Evolutionary conservation across 2,329 filamentous ascomycete genomes (phyloP).

Genomic region (Zymoseptoria crescenta): DNA sequence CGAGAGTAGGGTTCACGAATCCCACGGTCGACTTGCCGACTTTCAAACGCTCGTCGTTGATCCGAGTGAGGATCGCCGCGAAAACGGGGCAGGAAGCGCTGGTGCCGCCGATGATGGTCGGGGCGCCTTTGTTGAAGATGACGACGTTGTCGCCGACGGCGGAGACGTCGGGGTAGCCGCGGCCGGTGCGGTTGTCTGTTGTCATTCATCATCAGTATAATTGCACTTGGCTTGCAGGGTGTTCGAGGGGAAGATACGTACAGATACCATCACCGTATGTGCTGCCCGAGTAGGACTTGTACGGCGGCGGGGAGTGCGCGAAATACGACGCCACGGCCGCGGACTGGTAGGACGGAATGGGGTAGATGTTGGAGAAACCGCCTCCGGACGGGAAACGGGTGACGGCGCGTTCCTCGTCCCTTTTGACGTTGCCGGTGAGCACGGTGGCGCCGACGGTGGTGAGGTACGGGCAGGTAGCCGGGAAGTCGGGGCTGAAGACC

Average conservation of each 20-base stretch:
- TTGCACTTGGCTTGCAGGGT: not conserved
- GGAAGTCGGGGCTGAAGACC: constrained; percentile 38
- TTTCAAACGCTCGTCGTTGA: constrained; percentile 24
- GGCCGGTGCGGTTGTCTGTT: constrained; percentile 17
- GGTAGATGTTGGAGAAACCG: constrained; percentile 33
- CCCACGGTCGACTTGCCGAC: constrained; percentile 23
- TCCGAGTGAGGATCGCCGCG: constrained; percentile 20
- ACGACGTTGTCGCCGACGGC: constrained; percentile 25
- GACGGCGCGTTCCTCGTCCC: constrained; percentile 33
- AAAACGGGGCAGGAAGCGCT: constrained; percentile 22
- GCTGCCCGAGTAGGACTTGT: constrained; percentile 35
- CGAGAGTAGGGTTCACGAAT: constrained; percentile 24
- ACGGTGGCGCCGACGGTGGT: constrained; percentile 39
- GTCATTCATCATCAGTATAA: not conserved
- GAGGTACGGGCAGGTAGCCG: constrained; percentile 28
- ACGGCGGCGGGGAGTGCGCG: constrained; percentile 17
- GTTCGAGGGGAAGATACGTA: not conserved
- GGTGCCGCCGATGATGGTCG: constrained; percentile 23
- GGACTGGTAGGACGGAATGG: constrained; percentile 30
- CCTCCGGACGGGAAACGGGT: constrained; percentile 38
- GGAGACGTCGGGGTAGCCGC: constrained; percentile 38
- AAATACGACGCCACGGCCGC: constrained; percentile 33
- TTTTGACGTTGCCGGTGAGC: constrained; percentile 27
- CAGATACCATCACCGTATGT: constrained; percentile 43
- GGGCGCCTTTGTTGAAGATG: constrained; percentile 14